Evolutionary conservation across 2,329 filamentous ascomycete genomes (phyloP).

Genomic region (Raffaelea albimanens): DNA sequence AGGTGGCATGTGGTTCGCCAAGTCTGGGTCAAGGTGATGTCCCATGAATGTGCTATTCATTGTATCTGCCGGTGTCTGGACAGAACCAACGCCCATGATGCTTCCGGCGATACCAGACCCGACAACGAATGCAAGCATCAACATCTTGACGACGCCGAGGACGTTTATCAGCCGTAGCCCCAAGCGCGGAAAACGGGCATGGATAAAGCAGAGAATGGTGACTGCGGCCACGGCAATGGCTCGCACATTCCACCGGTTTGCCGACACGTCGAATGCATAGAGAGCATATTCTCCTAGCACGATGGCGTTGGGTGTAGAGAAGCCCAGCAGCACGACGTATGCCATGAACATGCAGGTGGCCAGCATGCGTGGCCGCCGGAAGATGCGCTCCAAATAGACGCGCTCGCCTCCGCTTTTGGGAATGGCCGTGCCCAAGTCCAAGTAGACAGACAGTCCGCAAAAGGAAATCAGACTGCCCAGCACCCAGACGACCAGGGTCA

Average conservation of each 20-base stretch:
- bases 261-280: constrained; percentile 29
- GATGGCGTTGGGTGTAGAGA: constrained; percentile 41
- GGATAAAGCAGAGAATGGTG: constrained; percentile 35
- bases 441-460: constrained; percentile 34
- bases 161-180: constrained; percentile 38
- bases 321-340: constrained; percentile 39
- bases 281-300: constrained; percentile 42
- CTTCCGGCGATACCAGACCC: constrained; percentile 30
- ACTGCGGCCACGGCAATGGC: constrained; percentile 36
- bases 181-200: constrained; percentile 33
- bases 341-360: constrained; percentile 44
- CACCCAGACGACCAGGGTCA: constrained; percentile 44
- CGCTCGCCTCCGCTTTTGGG: constrained; percentile 40
- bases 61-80: background rate
- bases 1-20: background rate
- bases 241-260: constrained; percentile 38
- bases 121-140: constrained; percentile 36
- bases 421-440: constrained; percentile 34
- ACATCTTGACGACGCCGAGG: constrained; percentile 37
- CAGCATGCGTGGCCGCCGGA: constrained; percentile 38
- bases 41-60: background rate
- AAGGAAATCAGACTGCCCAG: constrained; percentile 35
- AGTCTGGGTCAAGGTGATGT: constrained; percentile 13
- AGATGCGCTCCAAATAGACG: constrained; percentile 44
- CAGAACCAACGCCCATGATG: constrained; percentile 20